Evolutionary conservation across 2,329 filamentous ascomycete species (phyloP).

Genomic region (Phyllosticta capitalensis): DNA sequence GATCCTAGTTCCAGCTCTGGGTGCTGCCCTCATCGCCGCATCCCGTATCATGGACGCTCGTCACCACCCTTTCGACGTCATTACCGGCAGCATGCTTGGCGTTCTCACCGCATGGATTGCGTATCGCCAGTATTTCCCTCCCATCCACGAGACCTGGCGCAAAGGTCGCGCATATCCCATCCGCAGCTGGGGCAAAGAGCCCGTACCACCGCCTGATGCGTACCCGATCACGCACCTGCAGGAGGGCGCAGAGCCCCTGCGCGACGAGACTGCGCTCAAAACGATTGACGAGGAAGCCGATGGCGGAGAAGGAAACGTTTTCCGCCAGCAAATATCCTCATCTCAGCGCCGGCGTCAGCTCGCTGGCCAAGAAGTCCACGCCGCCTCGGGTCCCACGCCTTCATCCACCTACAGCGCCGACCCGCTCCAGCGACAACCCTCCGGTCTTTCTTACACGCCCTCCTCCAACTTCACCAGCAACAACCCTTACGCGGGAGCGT

Average conservation of each 20-base stretch:
- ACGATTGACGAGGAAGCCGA: conserved; percentile 22
- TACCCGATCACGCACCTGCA: conserved; percentile 14
- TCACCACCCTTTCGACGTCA: conserved; percentile 52
- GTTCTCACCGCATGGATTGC: conserved; percentile 42
- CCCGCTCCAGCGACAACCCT: conserved; percentile 20
- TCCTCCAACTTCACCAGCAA: conserved; percentile 22
- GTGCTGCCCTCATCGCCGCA: conserved; percentile 45
- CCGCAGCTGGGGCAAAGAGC: conserved; percentile 45
- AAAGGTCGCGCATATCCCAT: conserved; percentile 52
- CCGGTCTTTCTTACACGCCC: conserved; percentile 23
- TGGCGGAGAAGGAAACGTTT: conserved; percentile 25
- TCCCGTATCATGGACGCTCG: conserved; percentile 53
- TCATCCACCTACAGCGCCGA: conserved; percentile 20
- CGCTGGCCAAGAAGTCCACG: conserved; percentile 17
- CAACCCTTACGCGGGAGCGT: conserved; percentile 22
- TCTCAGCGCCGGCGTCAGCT: conserved; percentile 24
- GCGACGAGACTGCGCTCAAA: conserved; percentile 15
- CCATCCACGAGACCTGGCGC: conserved; percentile 44
- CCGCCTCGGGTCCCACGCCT: conserved; percentile 12
- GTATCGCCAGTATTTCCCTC: conserved; percentile 52
- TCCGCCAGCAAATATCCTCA: conserved; percentile 29
- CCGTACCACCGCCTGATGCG: conserved; percentile 22
- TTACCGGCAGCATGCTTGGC: conserved; percentile 46
- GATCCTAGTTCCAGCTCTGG: conserved; percentile 44
- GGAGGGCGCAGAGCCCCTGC: conserved; percentile 23